Evolutionary conservation across 345 rosid species (phyloP).

Genomic region (Zanthoxylum bungeanum): DNA sequence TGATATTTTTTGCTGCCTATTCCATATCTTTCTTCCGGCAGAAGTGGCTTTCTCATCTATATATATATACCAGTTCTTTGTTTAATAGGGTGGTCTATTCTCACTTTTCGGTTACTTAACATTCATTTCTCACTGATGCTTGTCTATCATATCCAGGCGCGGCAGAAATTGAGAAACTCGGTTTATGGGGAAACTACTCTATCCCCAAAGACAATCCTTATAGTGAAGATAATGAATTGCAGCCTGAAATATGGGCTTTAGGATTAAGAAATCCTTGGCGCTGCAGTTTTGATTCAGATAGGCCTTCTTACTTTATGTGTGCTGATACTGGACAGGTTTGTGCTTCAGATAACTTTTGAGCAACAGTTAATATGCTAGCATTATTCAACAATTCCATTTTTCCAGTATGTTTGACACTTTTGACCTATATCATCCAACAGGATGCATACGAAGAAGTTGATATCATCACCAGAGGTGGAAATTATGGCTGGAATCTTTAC

Average conservation of each 20-base stretch:
- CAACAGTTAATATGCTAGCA: background rate
- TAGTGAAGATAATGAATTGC: slow-evolving; percentile 42
- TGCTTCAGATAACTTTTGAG: background rate
- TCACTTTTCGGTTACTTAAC: slow-evolving; percentile 9
- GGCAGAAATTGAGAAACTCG: slow-evolving; percentile 46
- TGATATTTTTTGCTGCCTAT: slow-evolving; percentile 1
- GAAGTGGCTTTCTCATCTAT: background rate
- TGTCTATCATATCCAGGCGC: slow-evolving; percentile 34
- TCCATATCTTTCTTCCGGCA: no score
- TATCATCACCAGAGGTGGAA: slow-evolving; percentile 75
- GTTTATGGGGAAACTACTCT: slow-evolving; percentile 82
- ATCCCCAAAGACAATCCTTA: slow-evolving; percentile 71
- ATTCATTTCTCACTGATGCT: background rate
- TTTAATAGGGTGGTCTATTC: background rate
- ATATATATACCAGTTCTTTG: background rate
- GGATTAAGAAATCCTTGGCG: slow-evolving; percentile 84
- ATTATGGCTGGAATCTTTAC: slow-evolving; percentile 83
- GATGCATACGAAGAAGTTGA: slow-evolving; percentile 83
- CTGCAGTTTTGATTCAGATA: slow-evolving; percentile 71
- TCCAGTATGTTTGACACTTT: background rate
- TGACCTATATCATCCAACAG: slow-evolving; percentile 31
- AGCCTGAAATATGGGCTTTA: slow-evolving; percentile 73
- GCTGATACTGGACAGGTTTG: slow-evolving; percentile 86
- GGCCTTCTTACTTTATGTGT: slow-evolving; percentile 80
- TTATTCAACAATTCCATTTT: background rate